Percentiles rank a stretch among this genome's conserved stretches.
Conservation (phyloP, 2,329 filamentous ascomycete species). For the Verticillium dahliae region DNA sequence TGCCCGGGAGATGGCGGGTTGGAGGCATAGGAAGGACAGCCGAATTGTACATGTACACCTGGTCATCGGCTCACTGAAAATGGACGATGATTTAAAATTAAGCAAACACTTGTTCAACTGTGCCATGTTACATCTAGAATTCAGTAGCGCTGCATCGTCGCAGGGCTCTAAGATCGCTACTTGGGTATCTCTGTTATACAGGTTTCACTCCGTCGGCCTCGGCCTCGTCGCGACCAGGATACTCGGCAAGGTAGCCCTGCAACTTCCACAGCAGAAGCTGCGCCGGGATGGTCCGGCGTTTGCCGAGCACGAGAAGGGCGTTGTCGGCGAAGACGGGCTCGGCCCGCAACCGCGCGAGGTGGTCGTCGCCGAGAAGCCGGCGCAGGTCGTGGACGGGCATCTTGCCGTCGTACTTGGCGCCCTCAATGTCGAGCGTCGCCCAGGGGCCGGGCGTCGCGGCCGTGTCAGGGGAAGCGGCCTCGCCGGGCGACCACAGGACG, state of each 20-base stretch:
- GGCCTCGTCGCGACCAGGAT: background rate
- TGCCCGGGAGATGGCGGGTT: background rate
- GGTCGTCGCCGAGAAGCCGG: slow-evolving; percentile 42
- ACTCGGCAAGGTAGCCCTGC: slow-evolving; percentile 41
- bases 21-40: background rate
- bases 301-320: slow-evolving; percentile 31
- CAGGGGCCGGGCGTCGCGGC: background rate
- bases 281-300: slow-evolving; percentile 29
- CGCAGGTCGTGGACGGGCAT: slow-evolving; percentile 47
- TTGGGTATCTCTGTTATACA: background rate
- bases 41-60: background rate
- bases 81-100: too few species aligned
- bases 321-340: slow-evolving; percentile 13
- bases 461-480: background rate
- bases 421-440: slow-evolving; percentile 27
- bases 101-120: too few species aligned
- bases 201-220: background rate
- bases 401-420: slow-evolving; percentile 23
- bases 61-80: background rate
- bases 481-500: slow-evolving; percentile 30
- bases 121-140: background rate
- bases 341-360: slow-evolving; percentile 28
- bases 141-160: background rate
- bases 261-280: slow-evolving; percentile 51
- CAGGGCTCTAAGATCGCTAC: background rate